A percentile compares a stretch with the other conserved stretches of the same genome.
These are phyloP conservation scores for Coniochaeta prunicola DNA, from an alignment of 2,329 filamentous ascomycete genomes.

Conservation along the genomic window DNA sequence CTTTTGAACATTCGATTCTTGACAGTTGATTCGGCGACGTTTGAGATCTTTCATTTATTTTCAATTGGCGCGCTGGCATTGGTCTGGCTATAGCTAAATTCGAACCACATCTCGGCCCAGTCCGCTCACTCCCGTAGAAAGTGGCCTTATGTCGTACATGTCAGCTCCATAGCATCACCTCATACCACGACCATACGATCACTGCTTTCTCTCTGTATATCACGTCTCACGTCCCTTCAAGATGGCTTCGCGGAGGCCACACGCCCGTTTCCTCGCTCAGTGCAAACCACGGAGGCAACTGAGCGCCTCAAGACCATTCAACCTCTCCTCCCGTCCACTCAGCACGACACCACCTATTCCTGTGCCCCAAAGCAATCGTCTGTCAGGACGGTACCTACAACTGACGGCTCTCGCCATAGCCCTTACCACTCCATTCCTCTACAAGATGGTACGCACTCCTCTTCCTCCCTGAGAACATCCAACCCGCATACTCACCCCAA, in stretches of 20 bases:
- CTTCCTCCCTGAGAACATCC: not conserved
- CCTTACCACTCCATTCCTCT: constrained; percentile 44
- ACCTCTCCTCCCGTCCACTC: constrained; percentile 6
- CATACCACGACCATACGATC: constrained; percentile 7
- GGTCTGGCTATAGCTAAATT: not conserved
- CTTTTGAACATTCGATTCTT: constrained; percentile 4
- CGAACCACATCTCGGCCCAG: not conserved
- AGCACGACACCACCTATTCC: constrained; percentile 10
- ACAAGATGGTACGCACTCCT: constrained; percentile 46
- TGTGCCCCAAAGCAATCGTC: constrained; percentile 4
- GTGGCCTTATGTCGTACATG: constrained; percentile 16
- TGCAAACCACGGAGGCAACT: constrained; percentile 14
- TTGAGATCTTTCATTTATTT: not conserved
- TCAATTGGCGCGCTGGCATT: not conserved
- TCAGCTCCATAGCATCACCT: constrained; percentile 11
- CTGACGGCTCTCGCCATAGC: constrained; percentile 37
- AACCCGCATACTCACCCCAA: constrained; percentile 6
- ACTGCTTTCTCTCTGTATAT: constrained; percentile 4
- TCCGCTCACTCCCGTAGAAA: constrained; percentile 6
- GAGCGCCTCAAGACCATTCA: constrained; percentile 5
- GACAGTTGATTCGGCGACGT: not conserved
- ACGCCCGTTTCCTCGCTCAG: constrained; percentile 14
- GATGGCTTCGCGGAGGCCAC: constrained; percentile 15
- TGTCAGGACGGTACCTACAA: constrained; percentile 13
- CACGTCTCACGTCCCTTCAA: constrained; percentile 4